Percentiles rank a stretch among this genome's conserved stretches.
phyloP scores from a whole-genome alignment of 192 early-diverging fungal species.

The Coemansia interrupta region DNA sequence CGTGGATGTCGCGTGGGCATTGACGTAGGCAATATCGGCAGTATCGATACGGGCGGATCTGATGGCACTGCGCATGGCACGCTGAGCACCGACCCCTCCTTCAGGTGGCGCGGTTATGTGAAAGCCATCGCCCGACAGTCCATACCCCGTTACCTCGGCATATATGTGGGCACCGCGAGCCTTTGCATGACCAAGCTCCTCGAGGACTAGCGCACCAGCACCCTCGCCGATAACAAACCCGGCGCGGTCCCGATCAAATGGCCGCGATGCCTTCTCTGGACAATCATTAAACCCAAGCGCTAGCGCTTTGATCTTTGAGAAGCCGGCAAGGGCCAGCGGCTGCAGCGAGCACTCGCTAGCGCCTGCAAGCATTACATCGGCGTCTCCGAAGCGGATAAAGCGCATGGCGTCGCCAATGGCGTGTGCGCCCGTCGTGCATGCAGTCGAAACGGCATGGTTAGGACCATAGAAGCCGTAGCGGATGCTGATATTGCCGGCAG shows the following conservation, averaged over 20 bases:
- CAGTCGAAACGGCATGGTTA: conserved; percentile 88
- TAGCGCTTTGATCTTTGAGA: conserved; percentile 76
- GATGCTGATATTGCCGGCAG: conserved; percentile 89
- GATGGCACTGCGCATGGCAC: conserved; percentile 82
- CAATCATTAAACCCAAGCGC: conserved; percentile 74
- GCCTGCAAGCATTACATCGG: conserved; percentile 94
- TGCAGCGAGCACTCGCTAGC: conserved; percentile 82
- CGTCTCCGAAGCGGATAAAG: conserved; percentile 88
- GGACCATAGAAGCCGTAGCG: conserved; percentile 82
- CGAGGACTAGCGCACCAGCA: conserved; percentile 81
- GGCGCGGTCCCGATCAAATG: conserved; percentile 80
- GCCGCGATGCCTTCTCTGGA: conserved; percentile 78
- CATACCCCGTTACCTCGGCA: conserved; percentile 85
- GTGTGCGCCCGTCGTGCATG: conserved; percentile 95
- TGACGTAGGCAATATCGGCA: conserved; percentile 77
- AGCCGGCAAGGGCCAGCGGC: conserved; percentile 85
- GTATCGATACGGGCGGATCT: conserved; percentile 57
- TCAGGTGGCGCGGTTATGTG: conserved; percentile 92
- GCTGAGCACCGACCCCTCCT: conserved; percentile 79
- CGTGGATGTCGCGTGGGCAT: conserved; percentile 93
- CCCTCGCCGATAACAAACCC: conserved; percentile 97
- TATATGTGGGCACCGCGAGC: conserved; percentile 84
- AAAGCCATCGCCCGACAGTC: conserved; percentile 84
- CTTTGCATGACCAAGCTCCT: conserved; percentile 84
- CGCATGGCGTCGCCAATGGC: conserved; percentile 91